Evolutionary conservation across 345 rosid species (phyloP), one percentile per base, ranked within the genome.

Genomic region (Populus pruinosa): DNA sequence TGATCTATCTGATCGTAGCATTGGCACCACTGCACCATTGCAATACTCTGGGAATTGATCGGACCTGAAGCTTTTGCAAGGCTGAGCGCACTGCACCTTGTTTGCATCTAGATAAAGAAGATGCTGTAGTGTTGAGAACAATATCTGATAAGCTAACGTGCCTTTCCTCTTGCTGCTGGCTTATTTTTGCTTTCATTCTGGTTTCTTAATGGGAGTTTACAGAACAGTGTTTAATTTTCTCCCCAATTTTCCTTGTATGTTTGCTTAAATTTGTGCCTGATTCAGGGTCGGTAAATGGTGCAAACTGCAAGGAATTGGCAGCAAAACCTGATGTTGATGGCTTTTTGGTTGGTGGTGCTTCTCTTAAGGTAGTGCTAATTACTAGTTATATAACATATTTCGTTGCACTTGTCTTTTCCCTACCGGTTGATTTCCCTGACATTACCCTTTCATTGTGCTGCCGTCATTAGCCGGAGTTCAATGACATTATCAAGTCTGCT

Each of bases 321-420:
- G 87, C 81, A 25, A 88, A 91, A 65, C 84, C 92, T 18, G 94
- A 93, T 86, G 90, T 91, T 56, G 97, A 93, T 84, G 97, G 97
- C 70, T 93, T 93, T 87, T 87, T 93, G 86, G 97, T 93, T 49
- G 97, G 97, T 64, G 97, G 97, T 71, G 97, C 97, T 77, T 89
- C 97, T 49, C 87, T 93, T 25, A 93, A 93, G 94, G 94, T 92
- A 82, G 29, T 41, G 39, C 43, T 21, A 10, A 27, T n/a, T 33
- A 33, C 72, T 3, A 44, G 9, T 16, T 31, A 29, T 67, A 29
- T n/a, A 3, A 16, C 47, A 43, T 43, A 2, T 43, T 14, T 43
- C 14, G 47, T 73, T 59, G 31, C 0, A 36, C 0, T 53, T 53
- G 23, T 27, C 50, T 39, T 6, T 12, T 41, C 39, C 38, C 4